Conservation (phyloP, 257 asterid genomes). For the Solanum chaucha region DNA sequence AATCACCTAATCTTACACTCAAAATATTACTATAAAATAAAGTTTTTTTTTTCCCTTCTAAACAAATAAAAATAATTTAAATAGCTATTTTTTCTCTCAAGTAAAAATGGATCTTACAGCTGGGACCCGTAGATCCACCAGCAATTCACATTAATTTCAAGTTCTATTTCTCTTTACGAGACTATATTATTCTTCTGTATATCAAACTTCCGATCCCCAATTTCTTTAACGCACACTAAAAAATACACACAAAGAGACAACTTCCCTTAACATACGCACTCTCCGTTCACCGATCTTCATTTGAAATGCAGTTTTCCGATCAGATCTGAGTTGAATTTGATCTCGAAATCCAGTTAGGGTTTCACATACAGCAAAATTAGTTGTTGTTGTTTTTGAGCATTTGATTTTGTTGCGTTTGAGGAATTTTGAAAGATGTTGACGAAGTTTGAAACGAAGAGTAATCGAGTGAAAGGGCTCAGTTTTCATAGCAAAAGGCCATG, state of each 20-base stretch:
- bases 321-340: conserved; percentile 16
- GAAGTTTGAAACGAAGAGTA: conserved; percentile 97
- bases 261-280: not conserved
- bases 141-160: not conserved
- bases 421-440: conserved; percentile 55
- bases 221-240: not conserved
- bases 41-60: not conserved
- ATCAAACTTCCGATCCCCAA: not conserved
- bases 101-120: not conserved
- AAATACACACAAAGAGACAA: not conserved
- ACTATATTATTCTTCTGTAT: not conserved
- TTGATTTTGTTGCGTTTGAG: not conserved
- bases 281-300: not conserved
- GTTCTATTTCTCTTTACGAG: not conserved
- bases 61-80: not conserved
- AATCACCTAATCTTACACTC: not conserved
- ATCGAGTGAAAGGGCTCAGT: conserved; percentile 92
- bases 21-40: not conserved
- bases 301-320: not conserved
- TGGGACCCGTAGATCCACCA: conserved; percentile 1
- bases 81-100: not conserved
- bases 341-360: conserved; percentile 1
- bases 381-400: not conserved
- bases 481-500: conserved; percentile 95
- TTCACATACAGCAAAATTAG: not conserved